Evolutionary conservation across 2,329 filamentous ascomycete species (phyloP).

Genomic region (Drechslerella dactyloides): DNA sequence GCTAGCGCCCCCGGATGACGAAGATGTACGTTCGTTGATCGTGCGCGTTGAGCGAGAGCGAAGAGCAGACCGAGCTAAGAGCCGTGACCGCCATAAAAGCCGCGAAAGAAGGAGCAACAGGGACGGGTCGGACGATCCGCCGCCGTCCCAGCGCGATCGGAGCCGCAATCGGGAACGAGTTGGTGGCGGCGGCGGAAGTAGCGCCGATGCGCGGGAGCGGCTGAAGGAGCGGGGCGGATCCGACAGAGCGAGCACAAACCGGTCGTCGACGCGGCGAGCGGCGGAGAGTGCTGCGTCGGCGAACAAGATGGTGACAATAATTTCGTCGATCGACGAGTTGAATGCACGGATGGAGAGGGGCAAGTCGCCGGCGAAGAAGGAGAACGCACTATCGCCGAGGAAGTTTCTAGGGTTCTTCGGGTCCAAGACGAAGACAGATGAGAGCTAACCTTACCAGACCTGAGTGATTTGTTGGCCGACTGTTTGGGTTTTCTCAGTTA

Average conservation of each 20-base stretch:
- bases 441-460: neutral
- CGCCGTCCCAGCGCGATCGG: conserved; percentile 35
- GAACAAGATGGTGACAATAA: conserved; percentile 45
- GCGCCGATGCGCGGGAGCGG: conserved; percentile 9
- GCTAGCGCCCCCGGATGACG: conserved; percentile 43
- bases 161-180: conserved; percentile 33
- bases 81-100: conserved; percentile 47
- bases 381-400: conserved; percentile 47
- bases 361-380: conserved; percentile 45
- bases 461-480: neutral
- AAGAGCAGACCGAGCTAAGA: conserved; percentile 41
- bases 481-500: too few relatives aligned
- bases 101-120: conserved; percentile 43
- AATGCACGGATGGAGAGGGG: conserved; percentile 48
- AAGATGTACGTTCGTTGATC: conserved; percentile 48
- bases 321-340: conserved; percentile 47
- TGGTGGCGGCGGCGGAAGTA: conserved; percentile 12
- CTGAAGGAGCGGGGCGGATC: conserved; percentile 33
- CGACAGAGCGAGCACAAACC: conserved; percentile 1
- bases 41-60: conserved; percentile 46
- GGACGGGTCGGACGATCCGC: conserved; percentile 35
- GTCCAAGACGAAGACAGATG: conserved; percentile 35
- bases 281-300: conserved; percentile 19
- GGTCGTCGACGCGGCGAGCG: conserved; percentile 28
- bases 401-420: conserved; percentile 50